Percentiles rank a stretch among this genome's conserved stretches.
Evolutionary conservation across 2,329 filamentous ascomycete genomes (phyloP).

Genomic region (Pseudogymnoascus verrucosus): DNA sequence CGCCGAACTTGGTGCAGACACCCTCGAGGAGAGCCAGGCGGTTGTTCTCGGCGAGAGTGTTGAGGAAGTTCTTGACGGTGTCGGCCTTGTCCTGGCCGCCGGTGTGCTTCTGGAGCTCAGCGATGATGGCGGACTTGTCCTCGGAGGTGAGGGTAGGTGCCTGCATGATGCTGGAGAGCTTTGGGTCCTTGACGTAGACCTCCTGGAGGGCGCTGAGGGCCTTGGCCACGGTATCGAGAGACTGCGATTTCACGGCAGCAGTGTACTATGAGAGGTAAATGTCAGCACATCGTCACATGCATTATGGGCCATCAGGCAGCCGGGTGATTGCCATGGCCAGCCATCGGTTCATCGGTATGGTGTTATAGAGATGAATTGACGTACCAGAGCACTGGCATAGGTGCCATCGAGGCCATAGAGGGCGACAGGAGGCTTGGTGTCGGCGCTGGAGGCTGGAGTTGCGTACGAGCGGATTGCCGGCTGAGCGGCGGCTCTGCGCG

Average conservation of each 20-base stretch:
- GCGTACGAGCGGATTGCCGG: conserved; percentile 68
- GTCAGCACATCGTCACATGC: conserved; percentile 3
- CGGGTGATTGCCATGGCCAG: not conserved
- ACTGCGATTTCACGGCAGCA: conserved; percentile 78
- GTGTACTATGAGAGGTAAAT: conserved; percentile 62
- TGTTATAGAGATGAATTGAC: conserved; percentile 28
- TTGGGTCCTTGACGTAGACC: conserved; percentile 73
- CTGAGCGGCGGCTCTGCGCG: conserved; percentile 42
- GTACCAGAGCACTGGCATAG: conserved; percentile 96
- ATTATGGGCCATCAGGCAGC: not conserved
- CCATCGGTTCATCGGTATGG: not conserved
- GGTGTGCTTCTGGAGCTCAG: conserved; percentile 79
- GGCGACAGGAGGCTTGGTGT: conserved; percentile 75
- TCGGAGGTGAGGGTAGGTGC: conserved; percentile 68
- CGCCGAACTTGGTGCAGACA: conserved; percentile 78
- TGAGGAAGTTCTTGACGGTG: conserved; percentile 89
- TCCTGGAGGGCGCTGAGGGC: conserved; percentile 63
- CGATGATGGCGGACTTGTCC: conserved; percentile 82
- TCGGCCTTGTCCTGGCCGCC: conserved; percentile 61
- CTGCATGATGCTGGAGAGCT: conserved; percentile 66
- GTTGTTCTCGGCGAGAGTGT: conserved; percentile 92
- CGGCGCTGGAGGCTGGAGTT: conserved; percentile 45
- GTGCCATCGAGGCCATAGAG: conserved; percentile 96
- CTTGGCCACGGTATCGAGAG: conserved; percentile 78
- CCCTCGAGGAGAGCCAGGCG: conserved; percentile 73